phyloP scores from a whole-genome alignment of 2,329 filamentous ascomycete species.

The Hymenoscyphus fructigenus region DNA sequence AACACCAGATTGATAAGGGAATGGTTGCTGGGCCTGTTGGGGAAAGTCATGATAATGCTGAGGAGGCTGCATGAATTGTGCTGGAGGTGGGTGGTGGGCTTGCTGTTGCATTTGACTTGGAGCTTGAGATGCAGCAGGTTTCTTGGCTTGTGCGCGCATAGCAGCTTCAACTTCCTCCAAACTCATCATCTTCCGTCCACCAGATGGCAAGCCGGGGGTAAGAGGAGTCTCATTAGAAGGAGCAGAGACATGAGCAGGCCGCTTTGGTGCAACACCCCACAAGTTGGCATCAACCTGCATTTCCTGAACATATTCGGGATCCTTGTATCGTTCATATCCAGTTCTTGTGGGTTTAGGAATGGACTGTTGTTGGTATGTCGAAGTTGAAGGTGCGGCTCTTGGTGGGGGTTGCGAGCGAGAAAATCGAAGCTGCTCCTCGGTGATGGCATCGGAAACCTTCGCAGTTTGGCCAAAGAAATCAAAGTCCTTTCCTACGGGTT shows the following conservation, averaged over 20 bases:
- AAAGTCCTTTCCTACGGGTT: conserved; percentile 82
- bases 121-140: conserved; percentile 39
- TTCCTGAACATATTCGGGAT: conserved; percentile 81
- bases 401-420: conserved; percentile 67
- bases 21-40: conserved; percentile 35
- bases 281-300: conserved; percentile 90
- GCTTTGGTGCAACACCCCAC: conserved; percentile 77
- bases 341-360: conserved; percentile 65
- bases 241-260: conserved; percentile 39
- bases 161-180: conserved; percentile 95
- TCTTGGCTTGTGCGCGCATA: conserved; percentile 71
- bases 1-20: conserved; percentile 26
- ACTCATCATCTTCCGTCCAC: conserved; percentile 80
- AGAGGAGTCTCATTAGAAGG: conserved; percentile 30
- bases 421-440: conserved; percentile 87
- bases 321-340: conserved; percentile 89
- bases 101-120: conserved; percentile 27
- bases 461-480: conserved; percentile 96
- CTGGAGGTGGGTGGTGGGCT: conserved; percentile 32
- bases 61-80: conserved; percentile 23
- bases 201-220: conserved; percentile 37
- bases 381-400: conserved; percentile 43
- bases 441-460: conserved; percentile 79
- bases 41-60: conserved; percentile 18
- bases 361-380: conserved; percentile 41